Evolutionary conservation across 441 rosid genomes (phyloP).

Genomic region (Bruguiera hainesii): DNA sequence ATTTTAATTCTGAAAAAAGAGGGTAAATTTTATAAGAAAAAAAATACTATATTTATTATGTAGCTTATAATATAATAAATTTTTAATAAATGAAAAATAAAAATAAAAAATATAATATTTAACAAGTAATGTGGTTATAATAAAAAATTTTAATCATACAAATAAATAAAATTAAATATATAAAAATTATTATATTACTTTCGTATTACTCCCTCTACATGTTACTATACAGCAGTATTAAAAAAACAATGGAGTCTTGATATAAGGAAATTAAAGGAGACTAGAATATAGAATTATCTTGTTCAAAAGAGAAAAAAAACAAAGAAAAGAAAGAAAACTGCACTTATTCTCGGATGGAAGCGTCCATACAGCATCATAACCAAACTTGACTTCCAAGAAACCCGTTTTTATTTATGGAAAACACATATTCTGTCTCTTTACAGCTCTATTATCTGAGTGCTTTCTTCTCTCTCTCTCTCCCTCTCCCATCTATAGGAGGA

Average conservation of each 20-base stretch:
- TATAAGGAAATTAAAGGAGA: no score
- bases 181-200: neutral
- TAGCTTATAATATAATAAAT: no score
- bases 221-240: neutral
- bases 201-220: neutral
- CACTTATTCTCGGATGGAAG: conserved; percentile 26
- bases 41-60: no score
- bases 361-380: conserved; percentile 39
- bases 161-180: no score
- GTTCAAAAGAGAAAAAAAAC: neutral
- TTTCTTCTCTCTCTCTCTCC: conserved; percentile 1
- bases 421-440: conserved; percentile 12
- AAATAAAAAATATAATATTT: no score
- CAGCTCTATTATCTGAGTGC: no score
- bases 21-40: no score
- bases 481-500: neutral
- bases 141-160: no score
- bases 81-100: no score
- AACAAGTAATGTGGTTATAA: no score
- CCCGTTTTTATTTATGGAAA: conserved; percentile 18
- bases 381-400: conserved; percentile 79
- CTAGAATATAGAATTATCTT: no score
- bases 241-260: neutral
- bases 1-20: no score
- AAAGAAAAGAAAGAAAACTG: neutral